These are phyloP conservation scores for Cyclotella baltica DNA, from an alignment of 108 stramenopile genomes.

Conservation along the genomic window DNA sequence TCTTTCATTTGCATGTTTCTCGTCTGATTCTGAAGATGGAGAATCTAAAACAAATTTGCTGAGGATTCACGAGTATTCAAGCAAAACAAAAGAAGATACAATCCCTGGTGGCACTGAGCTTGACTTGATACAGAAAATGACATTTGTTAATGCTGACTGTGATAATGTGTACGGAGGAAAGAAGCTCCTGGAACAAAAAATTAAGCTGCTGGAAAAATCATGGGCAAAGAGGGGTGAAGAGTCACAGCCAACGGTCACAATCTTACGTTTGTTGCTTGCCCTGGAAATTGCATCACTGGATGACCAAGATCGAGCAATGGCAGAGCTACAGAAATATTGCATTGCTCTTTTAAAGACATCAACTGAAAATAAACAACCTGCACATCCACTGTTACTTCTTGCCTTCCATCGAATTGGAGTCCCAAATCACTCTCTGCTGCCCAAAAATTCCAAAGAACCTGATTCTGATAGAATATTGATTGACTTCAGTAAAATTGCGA, in stretches of 20 bases:
- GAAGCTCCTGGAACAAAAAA: constrained; percentile 27
- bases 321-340: constrained; percentile 22
- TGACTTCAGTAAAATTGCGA: constrained; percentile 10
- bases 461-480: neutral
- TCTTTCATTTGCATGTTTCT: constrained; percentile 4
- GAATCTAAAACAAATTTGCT: neutral
- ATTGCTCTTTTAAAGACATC: neutral
- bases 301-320: constrained; percentile 27
- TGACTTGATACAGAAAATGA: constrained; percentile 31
- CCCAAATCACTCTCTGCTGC: neutral
- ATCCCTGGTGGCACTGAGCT: constrained; percentile 16
- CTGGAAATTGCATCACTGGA: constrained; percentile 20
- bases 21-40: neutral
- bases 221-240: constrained; percentile 3
- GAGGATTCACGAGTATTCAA: constrained; percentile 9
- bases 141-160: constrained; percentile 7
- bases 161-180: constrained; percentile 35
- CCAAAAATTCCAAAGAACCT: neutral
- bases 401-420: constrained; percentile 28
- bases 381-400: constrained; percentile 24
- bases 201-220: constrained; percentile 5
- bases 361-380: neutral
- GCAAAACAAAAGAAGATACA: neutral
- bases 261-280: constrained; percentile 22
- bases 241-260: neutral